Conservation (phyloP, 441 rosid genomes). For the Viola pubescens region DNA sequence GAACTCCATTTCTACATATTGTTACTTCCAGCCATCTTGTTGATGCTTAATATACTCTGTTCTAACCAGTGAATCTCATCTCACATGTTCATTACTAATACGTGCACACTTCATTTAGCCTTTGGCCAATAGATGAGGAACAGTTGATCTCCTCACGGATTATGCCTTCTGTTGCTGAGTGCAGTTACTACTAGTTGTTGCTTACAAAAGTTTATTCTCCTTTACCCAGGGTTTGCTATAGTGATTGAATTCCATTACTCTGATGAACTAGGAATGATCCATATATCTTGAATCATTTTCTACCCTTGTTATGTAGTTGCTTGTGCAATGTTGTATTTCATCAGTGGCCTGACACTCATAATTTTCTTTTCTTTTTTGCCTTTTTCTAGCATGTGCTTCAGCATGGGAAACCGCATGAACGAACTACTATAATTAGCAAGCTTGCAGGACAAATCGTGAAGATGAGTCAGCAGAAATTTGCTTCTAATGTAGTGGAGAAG, state of each 20-base stretch:
- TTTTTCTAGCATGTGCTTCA: constrained; percentile 72
- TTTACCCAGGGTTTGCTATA: too few species aligned
- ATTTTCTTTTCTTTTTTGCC: constrained; percentile 1
- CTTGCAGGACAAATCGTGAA: constrained; percentile 87
- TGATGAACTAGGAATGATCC: too few species aligned
- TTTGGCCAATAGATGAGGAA: not conserved
- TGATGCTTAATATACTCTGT: not conserved
- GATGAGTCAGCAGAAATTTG: constrained; percentile 97
- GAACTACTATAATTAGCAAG: constrained; percentile 62
- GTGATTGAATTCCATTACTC: too few species aligned
- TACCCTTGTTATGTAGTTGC: not conserved
- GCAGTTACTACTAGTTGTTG: too few species aligned
- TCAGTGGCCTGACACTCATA: constrained; percentile 2
- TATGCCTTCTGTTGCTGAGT: too few species aligned
- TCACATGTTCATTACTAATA: too few species aligned
- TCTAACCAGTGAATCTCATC: not conserved
- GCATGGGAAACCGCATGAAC: constrained; percentile 72
- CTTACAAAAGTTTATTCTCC: too few species aligned
- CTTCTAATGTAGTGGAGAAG: constrained; percentile 91
- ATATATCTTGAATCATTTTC: not conserved
- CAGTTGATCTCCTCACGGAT: not conserved
- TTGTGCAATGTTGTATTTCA: not conserved
- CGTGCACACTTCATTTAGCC: too few species aligned
- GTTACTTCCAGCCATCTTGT: too few species aligned
- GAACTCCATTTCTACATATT: too few species aligned